These are phyloP conservation scores for Stevia rebaudiana DNA, from an alignment of 140 eudicot genomes.

Conservation along the genomic window DNA sequence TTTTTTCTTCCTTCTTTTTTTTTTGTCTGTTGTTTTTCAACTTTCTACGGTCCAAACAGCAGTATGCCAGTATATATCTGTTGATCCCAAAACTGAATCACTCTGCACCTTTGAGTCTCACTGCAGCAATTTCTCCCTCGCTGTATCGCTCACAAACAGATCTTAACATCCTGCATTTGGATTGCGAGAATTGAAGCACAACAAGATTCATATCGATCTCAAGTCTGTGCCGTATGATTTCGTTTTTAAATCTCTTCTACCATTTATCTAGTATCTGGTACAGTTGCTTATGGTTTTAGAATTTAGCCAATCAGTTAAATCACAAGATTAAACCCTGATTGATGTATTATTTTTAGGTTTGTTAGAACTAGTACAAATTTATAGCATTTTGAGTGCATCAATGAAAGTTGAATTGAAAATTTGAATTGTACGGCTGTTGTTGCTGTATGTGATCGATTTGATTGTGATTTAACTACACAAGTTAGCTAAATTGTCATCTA, in stretches of 20 bases:
- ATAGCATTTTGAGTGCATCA: slow-evolving; percentile 1
- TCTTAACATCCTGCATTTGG: slow-evolving; percentile 19
- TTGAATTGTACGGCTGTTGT: background rate
- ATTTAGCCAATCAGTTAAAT: background rate
- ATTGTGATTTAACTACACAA: slow-evolving; percentile 6
- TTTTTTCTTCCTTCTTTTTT: too few relatives aligned
- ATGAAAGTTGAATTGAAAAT: background rate
- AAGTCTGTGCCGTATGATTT: slow-evolving; percentile 17
- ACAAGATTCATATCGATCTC: background rate
- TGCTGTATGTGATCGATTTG: background rate
- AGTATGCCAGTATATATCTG: too few relatives aligned
- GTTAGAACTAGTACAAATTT: slow-evolving; percentile 6
- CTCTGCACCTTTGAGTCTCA: slow-evolving; percentile 26
- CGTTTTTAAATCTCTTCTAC: background rate
- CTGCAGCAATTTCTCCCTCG: slow-evolving; percentile 14
- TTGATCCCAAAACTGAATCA: slow-evolving; percentile 15
- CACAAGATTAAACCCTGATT: background rate
- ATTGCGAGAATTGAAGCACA: background rate
- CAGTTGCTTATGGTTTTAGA: slow-evolving; percentile 3
- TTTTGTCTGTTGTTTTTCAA: too few relatives aligned
- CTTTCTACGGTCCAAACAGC: too few relatives aligned
- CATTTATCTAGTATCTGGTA: slow-evolving; percentile 16
- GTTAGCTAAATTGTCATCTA: background rate
- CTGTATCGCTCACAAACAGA: background rate
- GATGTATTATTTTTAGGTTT: slow-evolving; percentile 2